Base-by-base conservation (phyloP, 1,139 yeast species). In the Magnusiomyces sp. region DNA sequence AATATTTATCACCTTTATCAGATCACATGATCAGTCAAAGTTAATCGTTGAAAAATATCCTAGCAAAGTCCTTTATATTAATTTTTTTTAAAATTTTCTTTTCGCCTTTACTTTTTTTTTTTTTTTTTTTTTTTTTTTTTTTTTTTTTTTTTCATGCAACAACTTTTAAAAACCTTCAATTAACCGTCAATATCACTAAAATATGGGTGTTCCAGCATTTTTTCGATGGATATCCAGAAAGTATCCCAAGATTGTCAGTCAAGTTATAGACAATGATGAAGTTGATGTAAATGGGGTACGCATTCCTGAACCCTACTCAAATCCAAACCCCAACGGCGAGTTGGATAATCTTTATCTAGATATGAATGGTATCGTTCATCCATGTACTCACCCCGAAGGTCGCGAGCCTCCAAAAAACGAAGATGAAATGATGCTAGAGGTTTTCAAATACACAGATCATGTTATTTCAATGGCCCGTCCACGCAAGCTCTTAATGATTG, bases 351-450 rank as follows among this genome's bases (percentile, higher is more conserved):
- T 90, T 46, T 90, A 90, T 63, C 73, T 90, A 55, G 97, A 90
- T 70, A 90, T 90, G 97, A 90, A 90, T 62, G 97, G 96, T 71
- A 90, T 90, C 64, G 97, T 90, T 3, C 97, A 90, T 71, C 97
- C 97, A 0, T 90, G 97, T 73, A 83, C 96, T 1, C 97, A 90
- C 67, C 97, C 97, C 0, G 97, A 90, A 62, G 86, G 90, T 59
- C 83, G 83, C 55, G 95, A 96, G 5, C 83, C 95, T 2, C 99
- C 95, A 33, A 92, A 81, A 58, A 87, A 94, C 0, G 97, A 90
- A 61, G 95, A 88, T 55, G 96, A 90, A 63, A 90, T 90, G 97
- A 81, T 90, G 70, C 69, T 88, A 56, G 97, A 89, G 49, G 81
- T 90, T 37, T 90, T 90, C 69, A 82, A 79, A 56, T 90, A 90